Evolutionary conservation across 345 rosid genomes (phyloP).

Genomic region (Eucalyptus curtisii): DNA sequence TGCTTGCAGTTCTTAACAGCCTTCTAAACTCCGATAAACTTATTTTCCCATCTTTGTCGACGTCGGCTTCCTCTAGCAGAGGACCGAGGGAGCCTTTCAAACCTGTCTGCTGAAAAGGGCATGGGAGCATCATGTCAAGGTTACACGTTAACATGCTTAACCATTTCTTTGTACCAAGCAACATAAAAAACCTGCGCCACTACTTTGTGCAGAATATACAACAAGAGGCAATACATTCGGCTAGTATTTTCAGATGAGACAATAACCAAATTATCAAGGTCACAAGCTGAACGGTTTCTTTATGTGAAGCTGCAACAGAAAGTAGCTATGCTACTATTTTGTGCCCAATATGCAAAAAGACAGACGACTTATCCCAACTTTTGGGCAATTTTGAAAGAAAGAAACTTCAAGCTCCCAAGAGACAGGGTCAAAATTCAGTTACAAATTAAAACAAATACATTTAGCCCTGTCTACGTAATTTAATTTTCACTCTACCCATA

Average conservation of each 20-base stretch:
- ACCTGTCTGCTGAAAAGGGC: conserved; percentile 57
- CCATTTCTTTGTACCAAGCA: background rate
- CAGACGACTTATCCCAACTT: background rate
- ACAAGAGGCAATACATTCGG: background rate
- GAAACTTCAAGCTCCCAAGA: background rate
- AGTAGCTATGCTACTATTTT: background rate
- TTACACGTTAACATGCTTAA: background rate
- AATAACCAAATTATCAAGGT: background rate
- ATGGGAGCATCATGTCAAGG: background rate
- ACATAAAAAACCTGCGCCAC: background rate
- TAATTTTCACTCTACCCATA: background rate
- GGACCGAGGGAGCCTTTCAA: conserved; percentile 86
- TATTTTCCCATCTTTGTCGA: conserved; percentile 85
- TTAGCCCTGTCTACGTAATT: background rate
- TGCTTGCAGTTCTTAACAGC: conserved; percentile 89
- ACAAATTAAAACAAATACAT: background rate
- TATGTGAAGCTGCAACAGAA: background rate
- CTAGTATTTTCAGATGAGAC: background rate
- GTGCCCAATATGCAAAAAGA: background rate
- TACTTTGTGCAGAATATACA: background rate
- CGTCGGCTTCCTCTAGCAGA: conserved; percentile 90
- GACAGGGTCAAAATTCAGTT: background rate
- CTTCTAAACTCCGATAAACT: conserved; percentile 83
- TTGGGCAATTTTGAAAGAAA: background rate
- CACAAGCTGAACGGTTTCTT: background rate